Percentiles rank a stretch among this genome's conserved stretches.
Conservation (phyloP, 148 eudicot genomes). For the Spergularia bocconei region DNA sequence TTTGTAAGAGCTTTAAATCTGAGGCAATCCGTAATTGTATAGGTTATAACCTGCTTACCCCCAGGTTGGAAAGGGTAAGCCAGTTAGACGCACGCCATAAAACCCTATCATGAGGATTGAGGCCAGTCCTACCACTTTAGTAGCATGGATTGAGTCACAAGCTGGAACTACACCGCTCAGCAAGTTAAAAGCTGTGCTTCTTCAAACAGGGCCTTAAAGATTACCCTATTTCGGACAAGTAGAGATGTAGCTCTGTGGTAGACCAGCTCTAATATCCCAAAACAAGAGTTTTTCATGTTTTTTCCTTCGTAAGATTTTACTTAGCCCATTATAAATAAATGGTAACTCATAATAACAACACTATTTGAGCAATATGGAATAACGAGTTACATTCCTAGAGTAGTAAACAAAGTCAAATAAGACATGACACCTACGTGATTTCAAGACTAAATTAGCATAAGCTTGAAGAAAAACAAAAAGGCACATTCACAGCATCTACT, state of each 20-base stretch:
- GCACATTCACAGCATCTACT: background rate
- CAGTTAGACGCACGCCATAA: too few relatives aligned
- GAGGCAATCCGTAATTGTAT: background rate
- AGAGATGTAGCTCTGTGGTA: too few relatives aligned
- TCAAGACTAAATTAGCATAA: background rate
- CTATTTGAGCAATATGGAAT: background rate
- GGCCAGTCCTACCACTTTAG: too few relatives aligned
- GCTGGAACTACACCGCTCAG: background rate
- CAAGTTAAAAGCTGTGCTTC: background rate
- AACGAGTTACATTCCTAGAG: too few relatives aligned
- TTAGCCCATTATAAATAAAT: background rate
- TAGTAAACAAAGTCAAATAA: background rate
- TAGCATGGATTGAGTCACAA: background rate
- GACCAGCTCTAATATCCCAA: background rate
- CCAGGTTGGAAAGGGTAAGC: too few relatives aligned
- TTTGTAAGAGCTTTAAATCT: background rate
- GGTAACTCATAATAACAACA: background rate
- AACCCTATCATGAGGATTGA: too few relatives aligned
- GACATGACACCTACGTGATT: background rate
- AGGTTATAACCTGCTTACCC: background rate
- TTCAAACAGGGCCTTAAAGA: background rate
- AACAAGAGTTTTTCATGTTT: background rate
- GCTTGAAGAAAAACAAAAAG: background rate
- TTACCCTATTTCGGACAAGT: too few relatives aligned
- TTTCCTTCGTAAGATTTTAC: background rate